These are phyloP conservation scores for Fagopyrum homotropicum DNA, from an alignment of 148 eudicot genomes.

Conservation along the genomic window DNA sequence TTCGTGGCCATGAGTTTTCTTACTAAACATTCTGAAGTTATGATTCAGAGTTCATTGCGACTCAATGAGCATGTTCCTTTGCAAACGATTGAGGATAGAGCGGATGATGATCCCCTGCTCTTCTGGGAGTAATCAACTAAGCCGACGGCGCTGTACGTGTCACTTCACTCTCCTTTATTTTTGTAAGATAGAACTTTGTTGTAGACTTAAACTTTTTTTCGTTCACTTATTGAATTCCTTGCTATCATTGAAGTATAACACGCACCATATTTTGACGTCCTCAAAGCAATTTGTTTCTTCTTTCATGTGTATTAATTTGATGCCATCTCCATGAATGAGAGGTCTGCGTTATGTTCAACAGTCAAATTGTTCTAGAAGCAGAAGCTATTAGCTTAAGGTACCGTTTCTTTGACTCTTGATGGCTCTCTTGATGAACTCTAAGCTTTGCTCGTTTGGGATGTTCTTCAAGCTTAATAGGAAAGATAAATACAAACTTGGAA, in stretches of 20 bases:
- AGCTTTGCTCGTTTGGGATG: too few species aligned
- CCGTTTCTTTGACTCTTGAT: not conserved
- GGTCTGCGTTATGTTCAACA: not conserved
- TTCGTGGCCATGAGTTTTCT: slow-evolving; percentile 93
- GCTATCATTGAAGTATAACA: not conserved
- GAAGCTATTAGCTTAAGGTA: not conserved
- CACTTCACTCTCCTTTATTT: slow-evolving; percentile 4
- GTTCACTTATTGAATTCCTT: not conserved
- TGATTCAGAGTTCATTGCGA: too few species aligned
- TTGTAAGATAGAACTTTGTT: slow-evolving; percentile 12
- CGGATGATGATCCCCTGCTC: not conserved
- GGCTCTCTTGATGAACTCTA: not conserved
- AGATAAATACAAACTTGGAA: too few species aligned
- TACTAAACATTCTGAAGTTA: slow-evolving; percentile 27
- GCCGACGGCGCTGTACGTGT: not conserved
- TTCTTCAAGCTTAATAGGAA: too few species aligned
- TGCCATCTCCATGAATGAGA: not conserved
- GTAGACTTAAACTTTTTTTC: not conserved
- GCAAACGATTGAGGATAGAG: not conserved
- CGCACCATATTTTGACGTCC: not conserved
- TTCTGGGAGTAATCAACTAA: not conserved
- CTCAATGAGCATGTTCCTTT: too few species aligned
- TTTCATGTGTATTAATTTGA: slow-evolving; percentile 1
- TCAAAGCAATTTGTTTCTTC: not conserved
- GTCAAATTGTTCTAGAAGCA: not conserved